Conservation (phyloP, 495 filamentous ascomycete species). For the Haplographium delicatum region DNA sequence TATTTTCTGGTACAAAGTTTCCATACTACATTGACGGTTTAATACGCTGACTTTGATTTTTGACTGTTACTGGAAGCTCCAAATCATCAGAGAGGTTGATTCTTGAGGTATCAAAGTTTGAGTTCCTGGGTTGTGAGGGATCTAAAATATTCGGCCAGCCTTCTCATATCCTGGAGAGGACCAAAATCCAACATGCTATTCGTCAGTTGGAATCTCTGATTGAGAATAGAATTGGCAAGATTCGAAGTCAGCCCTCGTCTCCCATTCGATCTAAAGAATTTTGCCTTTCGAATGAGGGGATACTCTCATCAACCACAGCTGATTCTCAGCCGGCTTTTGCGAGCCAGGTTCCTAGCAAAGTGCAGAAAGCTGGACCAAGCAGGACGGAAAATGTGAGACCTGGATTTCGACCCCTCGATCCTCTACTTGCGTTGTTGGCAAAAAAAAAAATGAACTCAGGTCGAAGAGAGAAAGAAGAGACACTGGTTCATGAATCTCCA, state of each 20-base stretch:
- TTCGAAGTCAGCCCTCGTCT: slow-evolving; percentile 1
- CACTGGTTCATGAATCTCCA: too few species aligned
- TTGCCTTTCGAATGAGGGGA: not conserved
- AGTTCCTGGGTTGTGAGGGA: slow-evolving; percentile 13
- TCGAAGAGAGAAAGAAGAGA: too few species aligned
- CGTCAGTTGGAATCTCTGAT: not conserved
- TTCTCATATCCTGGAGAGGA: not conserved
- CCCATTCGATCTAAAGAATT: slow-evolving; percentile 8
- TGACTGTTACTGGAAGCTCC: not conserved
- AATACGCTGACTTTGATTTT: not conserved
- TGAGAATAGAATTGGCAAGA: too few species aligned
- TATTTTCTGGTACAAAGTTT: slow-evolving; percentile 7
- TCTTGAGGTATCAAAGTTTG: slow-evolving; percentile 9
- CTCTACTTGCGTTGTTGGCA: too few species aligned
- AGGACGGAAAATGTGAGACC: too few species aligned
- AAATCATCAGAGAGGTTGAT: not conserved
- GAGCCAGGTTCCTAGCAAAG: slow-evolving; percentile 2
- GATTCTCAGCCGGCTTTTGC: slow-evolving; percentile 7
- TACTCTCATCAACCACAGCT: not conserved
- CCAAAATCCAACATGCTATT: not conserved
- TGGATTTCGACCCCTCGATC: too few species aligned
- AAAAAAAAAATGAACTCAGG: too few species aligned
- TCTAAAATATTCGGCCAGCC: slow-evolving; percentile 7
- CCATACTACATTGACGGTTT: not conserved
- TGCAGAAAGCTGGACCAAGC: not conserved